Percentiles rank a stretch among this genome's conserved stretches.
phyloP scores from a whole-genome alignment of 192 early-diverging fungal species.

The Podila verticillata region DNA sequence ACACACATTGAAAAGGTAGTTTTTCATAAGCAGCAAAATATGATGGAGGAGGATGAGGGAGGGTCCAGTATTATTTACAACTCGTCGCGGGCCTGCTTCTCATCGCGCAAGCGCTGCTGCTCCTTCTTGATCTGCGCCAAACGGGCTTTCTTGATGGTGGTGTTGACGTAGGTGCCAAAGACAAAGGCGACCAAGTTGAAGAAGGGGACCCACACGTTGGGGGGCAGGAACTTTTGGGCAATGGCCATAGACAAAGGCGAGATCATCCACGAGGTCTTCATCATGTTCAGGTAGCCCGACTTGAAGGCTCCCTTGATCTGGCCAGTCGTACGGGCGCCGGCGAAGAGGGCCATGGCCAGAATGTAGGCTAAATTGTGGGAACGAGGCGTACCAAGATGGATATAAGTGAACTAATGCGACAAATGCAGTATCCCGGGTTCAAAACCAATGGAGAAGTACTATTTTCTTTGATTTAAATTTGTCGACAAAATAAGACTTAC shows the following conservation, averaged over 20 bases:
- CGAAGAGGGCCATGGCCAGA: constrained; percentile 83
- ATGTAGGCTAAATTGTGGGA: constrained; percentile 79
- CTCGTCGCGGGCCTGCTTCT: constrained; percentile 51
- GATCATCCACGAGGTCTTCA: constrained; percentile 86
- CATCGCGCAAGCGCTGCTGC: constrained; percentile 53
- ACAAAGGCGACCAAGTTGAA: constrained; percentile 86
- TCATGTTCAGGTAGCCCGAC: constrained; percentile 72
- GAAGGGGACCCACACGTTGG: constrained; percentile 88
- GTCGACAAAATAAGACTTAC: constrained; percentile 47
- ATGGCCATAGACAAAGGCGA: constrained; percentile 82
- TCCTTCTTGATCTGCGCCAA: constrained; percentile 55
- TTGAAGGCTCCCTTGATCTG: constrained; percentile 66
- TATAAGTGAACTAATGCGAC: background rate
- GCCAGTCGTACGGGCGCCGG: constrained; percentile 67
- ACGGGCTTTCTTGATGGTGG: constrained; percentile 72
- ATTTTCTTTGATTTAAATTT: background rate
- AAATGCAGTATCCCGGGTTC: no score
- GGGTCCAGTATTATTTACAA: constrained; percentile 16
- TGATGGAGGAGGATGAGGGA: background rate
- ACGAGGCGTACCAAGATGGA: background rate
- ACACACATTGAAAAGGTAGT: no score
- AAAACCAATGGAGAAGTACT: no score
- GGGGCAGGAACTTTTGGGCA: constrained; percentile 83
- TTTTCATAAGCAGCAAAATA: background rate
- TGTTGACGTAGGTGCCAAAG: constrained; percentile 83